A percentile compares a stretch with the other conserved stretches of the same genome.
Evolutionary conservation across 768 basidiomycete species (phyloP).

Genomic region (Auricularia heimuer): DNA sequence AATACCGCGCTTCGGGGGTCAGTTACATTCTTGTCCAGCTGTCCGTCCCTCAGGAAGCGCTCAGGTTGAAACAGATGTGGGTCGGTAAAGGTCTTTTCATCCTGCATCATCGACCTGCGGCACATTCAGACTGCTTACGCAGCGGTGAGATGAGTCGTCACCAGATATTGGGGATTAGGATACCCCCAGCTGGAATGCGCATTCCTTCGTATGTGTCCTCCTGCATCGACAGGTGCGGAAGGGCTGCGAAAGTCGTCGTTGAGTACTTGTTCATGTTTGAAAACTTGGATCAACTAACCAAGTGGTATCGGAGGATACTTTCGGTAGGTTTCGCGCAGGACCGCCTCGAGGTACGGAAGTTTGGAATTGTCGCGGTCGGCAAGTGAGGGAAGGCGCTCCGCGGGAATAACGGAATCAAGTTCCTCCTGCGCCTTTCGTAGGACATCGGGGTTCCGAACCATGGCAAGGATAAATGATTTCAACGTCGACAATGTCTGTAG

Average conservation of each 20-base stretch:
- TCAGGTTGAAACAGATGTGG: too few relatives aligned
- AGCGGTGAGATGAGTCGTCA: not conserved
- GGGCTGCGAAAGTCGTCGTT: not conserved
- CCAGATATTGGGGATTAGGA: conserved; percentile 2
- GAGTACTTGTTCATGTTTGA: not conserved
- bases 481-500: too few relatives aligned
- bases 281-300: conserved; percentile 5
- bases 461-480: too few relatives aligned
- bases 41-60: too few relatives aligned
- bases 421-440: too few relatives aligned
- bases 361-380: conserved; percentile 25
- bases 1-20: too few relatives aligned
- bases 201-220: conserved; percentile 5
- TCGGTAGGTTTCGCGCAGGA: conserved; percentile 25
- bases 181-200: not conserved
- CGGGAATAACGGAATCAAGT: not conserved
- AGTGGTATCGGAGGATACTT: conserved; percentile 36
- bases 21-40: too few relatives aligned
- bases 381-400: conserved; percentile 35
- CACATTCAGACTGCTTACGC: too few relatives aligned
- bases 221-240: not conserved
- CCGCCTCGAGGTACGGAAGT: conserved; percentile 30
- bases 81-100: too few relatives aligned
- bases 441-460: too few relatives aligned
- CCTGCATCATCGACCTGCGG: too few relatives aligned